Percentiles rank a stretch among this genome's conserved stretches.
phyloP scores from a whole-genome alignment of 768 basidiomycete genomes.

The Pleurotus platypus region DNA sequence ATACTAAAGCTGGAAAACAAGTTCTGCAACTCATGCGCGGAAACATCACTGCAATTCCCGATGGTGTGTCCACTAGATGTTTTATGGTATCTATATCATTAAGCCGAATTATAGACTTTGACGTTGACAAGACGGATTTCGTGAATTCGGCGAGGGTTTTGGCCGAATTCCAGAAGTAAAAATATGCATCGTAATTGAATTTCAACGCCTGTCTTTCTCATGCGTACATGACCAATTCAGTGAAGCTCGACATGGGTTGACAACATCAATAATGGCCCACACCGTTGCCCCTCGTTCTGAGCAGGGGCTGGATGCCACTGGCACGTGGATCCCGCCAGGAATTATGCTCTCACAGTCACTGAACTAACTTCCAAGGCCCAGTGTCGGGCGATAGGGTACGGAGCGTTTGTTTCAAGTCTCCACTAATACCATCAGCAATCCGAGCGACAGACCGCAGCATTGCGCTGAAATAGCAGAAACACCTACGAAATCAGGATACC shows the following conservation, averaged over 20 bases:
- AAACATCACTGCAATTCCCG: slow-evolving; percentile 52
- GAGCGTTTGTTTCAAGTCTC: too few species aligned
- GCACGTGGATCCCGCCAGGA: too few species aligned
- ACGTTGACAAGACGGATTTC: slow-evolving; percentile 37
- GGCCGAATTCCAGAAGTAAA: slow-evolving; percentile 43
- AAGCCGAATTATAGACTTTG: slow-evolving; percentile 31
- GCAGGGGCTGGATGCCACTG: too few species aligned
- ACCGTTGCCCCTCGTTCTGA: too few species aligned
- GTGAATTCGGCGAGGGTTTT: slow-evolving; percentile 35
- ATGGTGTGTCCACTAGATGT: slow-evolving; percentile 32
- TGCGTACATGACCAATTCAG: too few species aligned
- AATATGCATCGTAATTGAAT: not conserved
- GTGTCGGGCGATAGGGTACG: not conserved
- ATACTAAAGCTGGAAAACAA: slow-evolving; percentile 24
- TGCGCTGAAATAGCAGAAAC: too few species aligned
- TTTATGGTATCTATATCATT: not conserved
- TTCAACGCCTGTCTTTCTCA: not conserved
- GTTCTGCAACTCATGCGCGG: slow-evolving; percentile 49
- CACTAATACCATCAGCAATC: too few species aligned
- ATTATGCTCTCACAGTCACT: not conserved
- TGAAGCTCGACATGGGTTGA: not conserved
- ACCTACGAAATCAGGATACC: too few species aligned
- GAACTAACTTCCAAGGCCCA: not conserved
- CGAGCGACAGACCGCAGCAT: too few species aligned
- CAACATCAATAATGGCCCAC: not conserved